Percentiles rank a stretch among this genome's conserved stretches.
phyloP scores from a whole-genome alignment of 352 stramenopile genomes.

The Phytophthora pseudosyringae region DNA sequence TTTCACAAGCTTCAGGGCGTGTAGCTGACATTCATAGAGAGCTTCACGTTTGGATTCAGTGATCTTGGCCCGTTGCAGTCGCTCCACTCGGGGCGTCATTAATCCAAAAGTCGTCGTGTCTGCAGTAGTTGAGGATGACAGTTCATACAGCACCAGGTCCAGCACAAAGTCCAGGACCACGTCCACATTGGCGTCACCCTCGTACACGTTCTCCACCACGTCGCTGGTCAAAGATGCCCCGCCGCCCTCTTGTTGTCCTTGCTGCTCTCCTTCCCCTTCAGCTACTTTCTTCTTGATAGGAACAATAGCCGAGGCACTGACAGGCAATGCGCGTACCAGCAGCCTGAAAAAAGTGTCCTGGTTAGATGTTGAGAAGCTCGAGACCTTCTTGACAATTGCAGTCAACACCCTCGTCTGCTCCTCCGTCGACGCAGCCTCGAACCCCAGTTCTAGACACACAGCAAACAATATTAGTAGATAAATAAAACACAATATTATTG shows the following conservation, averaged over 20 bases:
- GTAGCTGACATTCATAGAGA: conserved; percentile 67
- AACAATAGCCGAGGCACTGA: conserved; percentile 36
- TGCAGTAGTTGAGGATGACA: conserved; percentile 15
- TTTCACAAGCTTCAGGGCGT: conserved; percentile 70
- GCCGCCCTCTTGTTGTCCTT: neutral
- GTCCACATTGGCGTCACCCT: conserved; percentile 37
- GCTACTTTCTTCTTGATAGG: neutral
- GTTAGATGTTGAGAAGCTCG: conserved; percentile 40
- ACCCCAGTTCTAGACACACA: conserved; percentile 62
- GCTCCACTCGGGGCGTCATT: conserved; percentile 52
- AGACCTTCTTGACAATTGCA: conserved; percentile 39
- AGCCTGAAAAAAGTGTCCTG: conserved; percentile 76
- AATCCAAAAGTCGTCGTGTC: conserved; percentile 45
- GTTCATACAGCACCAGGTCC: conserved; percentile 69
- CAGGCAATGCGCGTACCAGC: conserved; percentile 56
- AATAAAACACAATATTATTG: neutral
- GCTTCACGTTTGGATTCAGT: conserved; percentile 47
- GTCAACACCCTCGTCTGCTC: conserved; percentile 51
- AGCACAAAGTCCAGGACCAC: conserved; percentile 76
- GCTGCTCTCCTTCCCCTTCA: neutral
- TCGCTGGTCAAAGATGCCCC: conserved; percentile 1
- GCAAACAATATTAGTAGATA: conserved; percentile 2
- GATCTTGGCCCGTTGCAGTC: conserved; percentile 55
- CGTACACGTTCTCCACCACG: conserved; percentile 5
- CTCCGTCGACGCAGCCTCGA: conserved; percentile 49